Base-by-base conservation (phyloP, 768 basidiomycete genomes). In the Suillus sp. region DNA sequence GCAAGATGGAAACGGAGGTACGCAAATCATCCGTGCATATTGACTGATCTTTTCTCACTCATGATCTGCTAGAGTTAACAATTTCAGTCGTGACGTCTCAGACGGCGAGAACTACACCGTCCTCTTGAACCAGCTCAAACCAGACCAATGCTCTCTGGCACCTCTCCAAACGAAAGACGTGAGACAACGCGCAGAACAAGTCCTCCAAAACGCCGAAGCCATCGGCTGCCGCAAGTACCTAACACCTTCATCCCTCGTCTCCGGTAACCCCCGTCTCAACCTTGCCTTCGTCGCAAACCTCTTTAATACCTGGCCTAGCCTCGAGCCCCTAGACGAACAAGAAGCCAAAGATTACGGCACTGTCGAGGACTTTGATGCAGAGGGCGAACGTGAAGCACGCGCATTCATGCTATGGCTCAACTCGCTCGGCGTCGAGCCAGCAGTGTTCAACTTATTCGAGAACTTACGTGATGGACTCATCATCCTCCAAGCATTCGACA, bases 381-480 rank as follows among this genome's bases (percentile, higher is more conserved):
- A 99, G 75, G 97, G 97, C 64, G 97, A 99, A 75, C 89, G 97
- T 54, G 97, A 99, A 76, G 97, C 97, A 5, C 88, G 96, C 42
- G 97, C 96, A 35, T 99, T 99, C 74, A 99, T 92, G 0, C 86
- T 99, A 22, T 99, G 97, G 97, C 83, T 99, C 65, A 99, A 99
- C 81, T 95, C 93, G 14, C 84, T 99, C 58, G 94, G 93, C 65
- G 97, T 99, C 64, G 96, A 99, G 61, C 97, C 97, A 0, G 90
- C 88, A 51, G 96, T 99, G 18, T 95, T 92, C 83, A 96, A 98
- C 79, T 78, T 99, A 65, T 99, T 98, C 72, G 94, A 99, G 81
- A 92, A 99, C 73, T 77, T 99, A 73, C 92, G 90, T 74, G 96
- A 98, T 73, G 97, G 97, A 1, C 76, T 94, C 62, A 75, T 94